Evolutionary conservation across 1,284 basidiomycete genomes (phyloP).

Genomic region (Xerocomus nothofagi): DNA sequence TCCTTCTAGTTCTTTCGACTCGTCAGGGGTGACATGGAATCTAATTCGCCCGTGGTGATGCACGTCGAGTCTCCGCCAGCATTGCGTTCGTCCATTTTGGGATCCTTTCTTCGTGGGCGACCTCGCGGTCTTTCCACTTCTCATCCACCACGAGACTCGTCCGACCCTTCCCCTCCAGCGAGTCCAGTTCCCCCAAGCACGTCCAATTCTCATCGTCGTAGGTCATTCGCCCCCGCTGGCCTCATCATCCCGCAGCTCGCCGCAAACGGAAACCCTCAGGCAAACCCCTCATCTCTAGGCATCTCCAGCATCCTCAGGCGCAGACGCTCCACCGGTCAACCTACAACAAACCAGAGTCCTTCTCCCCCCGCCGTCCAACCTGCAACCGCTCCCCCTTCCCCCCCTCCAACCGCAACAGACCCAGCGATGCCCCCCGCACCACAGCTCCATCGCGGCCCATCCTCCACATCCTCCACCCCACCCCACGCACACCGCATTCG

Average conservation of each 20-base stretch:
- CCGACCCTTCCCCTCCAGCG: slow-evolving; percentile 26
- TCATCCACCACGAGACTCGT: slow-evolving; percentile 15
- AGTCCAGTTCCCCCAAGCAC: slow-evolving; percentile 11
- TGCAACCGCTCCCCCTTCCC: slow-evolving; percentile 14
- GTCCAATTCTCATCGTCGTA: slow-evolving; percentile 19
- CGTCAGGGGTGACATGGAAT: slow-evolving; percentile 11
- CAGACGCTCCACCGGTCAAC: slow-evolving; percentile 47
- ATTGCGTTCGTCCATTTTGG: slow-evolving; percentile 36
- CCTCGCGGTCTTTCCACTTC: slow-evolving; percentile 33
- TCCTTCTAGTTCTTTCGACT: too few species aligned
- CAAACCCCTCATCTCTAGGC: slow-evolving; percentile 33
- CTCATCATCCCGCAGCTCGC: slow-evolving; percentile 28
- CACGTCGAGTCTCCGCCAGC: slow-evolving; percentile 26
- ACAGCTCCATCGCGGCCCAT: slow-evolving; percentile 25
- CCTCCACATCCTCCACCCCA: slow-evolving; percentile 23
- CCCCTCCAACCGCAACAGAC: slow-evolving; percentile 7
- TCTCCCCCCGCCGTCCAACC: slow-evolving; percentile 14
- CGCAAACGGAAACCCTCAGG: slow-evolving; percentile 20
- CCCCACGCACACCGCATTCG: slow-evolving; percentile 59
- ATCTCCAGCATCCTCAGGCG: slow-evolving; percentile 52
- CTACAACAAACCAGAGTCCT: slow-evolving; percentile 24
- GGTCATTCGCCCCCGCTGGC: slow-evolving; percentile 26
- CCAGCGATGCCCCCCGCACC: slow-evolving; percentile 25
- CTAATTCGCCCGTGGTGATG: slow-evolving; percentile 6
- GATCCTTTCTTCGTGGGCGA: slow-evolving; percentile 36